phyloP scores from a whole-genome alignment of 306 rosid species.

The Parietaria judaica region DNA sequence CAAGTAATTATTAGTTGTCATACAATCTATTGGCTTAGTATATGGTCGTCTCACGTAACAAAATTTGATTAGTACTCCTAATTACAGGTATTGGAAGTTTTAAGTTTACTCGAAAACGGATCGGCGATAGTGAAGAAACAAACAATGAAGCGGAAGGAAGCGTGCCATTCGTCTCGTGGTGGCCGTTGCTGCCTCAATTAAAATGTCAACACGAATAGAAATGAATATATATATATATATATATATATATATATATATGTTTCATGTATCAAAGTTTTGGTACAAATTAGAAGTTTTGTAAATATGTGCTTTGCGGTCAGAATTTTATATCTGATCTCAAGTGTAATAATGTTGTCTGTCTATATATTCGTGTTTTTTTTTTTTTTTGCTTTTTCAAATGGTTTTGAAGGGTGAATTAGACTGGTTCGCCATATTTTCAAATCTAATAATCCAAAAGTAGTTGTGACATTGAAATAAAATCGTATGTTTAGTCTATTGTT shows the following conservation, averaged over 20 bases:
- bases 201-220: constrained; percentile 1
- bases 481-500: too few relatives aligned
- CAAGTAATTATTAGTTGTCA: neutral
- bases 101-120: constrained; percentile 62
- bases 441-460: too few relatives aligned
- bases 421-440: too few relatives aligned
- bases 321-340: too few relatives aligned
- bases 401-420: too few relatives aligned
- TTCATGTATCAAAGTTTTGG: neutral
- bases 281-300: neutral
- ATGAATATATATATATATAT: too few relatives aligned
- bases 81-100: constrained; percentile 64
- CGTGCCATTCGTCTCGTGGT: constrained; percentile 18
- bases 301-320: too few relatives aligned
- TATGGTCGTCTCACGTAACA: neutral
- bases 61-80: constrained; percentile 3
- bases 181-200: constrained; percentile 49
- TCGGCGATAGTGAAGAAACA: constrained; percentile 54
- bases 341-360: too few relatives aligned
- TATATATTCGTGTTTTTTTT: too few relatives aligned
- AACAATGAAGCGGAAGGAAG: constrained; percentile 35
- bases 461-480: too few relatives aligned
- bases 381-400: too few relatives aligned
- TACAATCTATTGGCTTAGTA: neutral
- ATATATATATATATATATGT: neutral